Conservation (phyloP, 2,329 filamentous ascomycete genomes). For the Cercospora sp. region DNA sequence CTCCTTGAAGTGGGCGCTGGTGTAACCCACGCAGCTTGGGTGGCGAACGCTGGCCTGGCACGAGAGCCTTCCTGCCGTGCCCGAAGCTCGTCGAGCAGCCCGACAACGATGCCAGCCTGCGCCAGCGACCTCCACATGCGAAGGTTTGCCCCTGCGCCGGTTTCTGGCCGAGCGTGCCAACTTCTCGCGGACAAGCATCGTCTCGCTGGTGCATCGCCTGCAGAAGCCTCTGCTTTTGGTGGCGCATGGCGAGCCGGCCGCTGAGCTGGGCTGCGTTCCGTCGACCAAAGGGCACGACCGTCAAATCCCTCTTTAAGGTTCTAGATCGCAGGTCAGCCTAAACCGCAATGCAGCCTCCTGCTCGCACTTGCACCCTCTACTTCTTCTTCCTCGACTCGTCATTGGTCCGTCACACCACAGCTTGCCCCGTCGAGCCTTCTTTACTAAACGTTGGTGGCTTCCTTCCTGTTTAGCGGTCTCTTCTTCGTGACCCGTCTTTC, state of each 20-base stretch:
- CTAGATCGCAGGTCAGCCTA: slow-evolving; percentile 12
- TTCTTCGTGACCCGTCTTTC: slow-evolving; percentile 2
- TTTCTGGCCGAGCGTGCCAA: slow-evolving; percentile 4
- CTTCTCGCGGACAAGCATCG: slow-evolving; percentile 7
- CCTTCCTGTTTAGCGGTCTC: background rate
- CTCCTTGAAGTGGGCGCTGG: background rate
- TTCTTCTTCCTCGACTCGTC: slow-evolving; percentile 10
- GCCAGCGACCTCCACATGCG: background rate
- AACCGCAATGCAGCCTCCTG: background rate
- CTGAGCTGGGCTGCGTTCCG: background rate
- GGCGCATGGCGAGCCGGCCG: slow-evolving; percentile 9
- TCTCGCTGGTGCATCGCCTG: slow-evolving; percentile 14
- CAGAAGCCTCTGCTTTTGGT: slow-evolving; percentile 10
- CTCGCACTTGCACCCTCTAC: slow-evolving; percentile 5
- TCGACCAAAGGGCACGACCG: background rate
- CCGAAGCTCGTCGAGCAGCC: background rate
- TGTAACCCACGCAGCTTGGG: background rate
- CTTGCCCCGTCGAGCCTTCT: slow-evolving; percentile 2
- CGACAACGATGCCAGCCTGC: background rate
- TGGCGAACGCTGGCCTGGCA: background rate
- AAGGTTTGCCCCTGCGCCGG: slow-evolving; percentile 23
- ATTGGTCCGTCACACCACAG: slow-evolving; percentile 18
- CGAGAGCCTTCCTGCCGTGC: background rate
- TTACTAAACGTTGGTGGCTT: slow-evolving; percentile 13
- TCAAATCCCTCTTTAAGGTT: slow-evolving; percentile 1